Evolutionary conservation across 2,329 filamentous ascomycete species (phyloP), one percentile per base, ranked within the genome.

Genomic region (Hymenoscyphus linearis): DNA sequence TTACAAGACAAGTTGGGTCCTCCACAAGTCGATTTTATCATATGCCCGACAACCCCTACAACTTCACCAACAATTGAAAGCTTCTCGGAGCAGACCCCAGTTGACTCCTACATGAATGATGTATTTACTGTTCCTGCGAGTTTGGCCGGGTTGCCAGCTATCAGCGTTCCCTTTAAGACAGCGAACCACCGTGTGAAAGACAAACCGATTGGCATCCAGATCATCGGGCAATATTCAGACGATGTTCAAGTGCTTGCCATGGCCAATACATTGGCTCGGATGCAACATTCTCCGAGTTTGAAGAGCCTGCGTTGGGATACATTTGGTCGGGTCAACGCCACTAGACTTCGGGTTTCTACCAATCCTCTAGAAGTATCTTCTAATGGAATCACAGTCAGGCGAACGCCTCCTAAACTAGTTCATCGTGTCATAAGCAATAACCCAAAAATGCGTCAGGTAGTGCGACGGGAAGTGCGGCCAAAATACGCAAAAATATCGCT

Each of bases 81-180:
- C 5, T 72, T 95, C 36, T 68, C 77, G 63, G 69, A 74, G 10
- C 79, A 85, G 73, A 80, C 76, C 53, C 78, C 82, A 10, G 61
- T 96, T n/a, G 86, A 93, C 68, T 83, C 83, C 1, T 98, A 97
- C 72, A 89, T 90, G 79, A 96, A 95, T 70, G 95, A 99, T 76
- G 88, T 98, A 1, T 93, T 98, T 69, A 98, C 95, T 0, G 93
- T 99, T 1, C 95, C 95, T 1, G 92, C 93, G 2, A 97, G 92
- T 76, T 78, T 99, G 66, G 95, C 93, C 0, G 95, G 95, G 0
- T 77, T 99, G 60, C 95, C 95, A 2, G 90, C 93, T 12, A 83
- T 97, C 57, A 97, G 89, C 67, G 80, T 99, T 12, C 93, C 95
- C 0, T 88, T 65, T 73, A 75, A 18, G 70, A n/a, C 13, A 14